A percentile compares a stretch with the other conserved stretches of the same genome.
phyloP scores from a whole-genome alignment of 2,329 filamentous ascomycete genomes.

The Emmonsia crescens region DNA sequence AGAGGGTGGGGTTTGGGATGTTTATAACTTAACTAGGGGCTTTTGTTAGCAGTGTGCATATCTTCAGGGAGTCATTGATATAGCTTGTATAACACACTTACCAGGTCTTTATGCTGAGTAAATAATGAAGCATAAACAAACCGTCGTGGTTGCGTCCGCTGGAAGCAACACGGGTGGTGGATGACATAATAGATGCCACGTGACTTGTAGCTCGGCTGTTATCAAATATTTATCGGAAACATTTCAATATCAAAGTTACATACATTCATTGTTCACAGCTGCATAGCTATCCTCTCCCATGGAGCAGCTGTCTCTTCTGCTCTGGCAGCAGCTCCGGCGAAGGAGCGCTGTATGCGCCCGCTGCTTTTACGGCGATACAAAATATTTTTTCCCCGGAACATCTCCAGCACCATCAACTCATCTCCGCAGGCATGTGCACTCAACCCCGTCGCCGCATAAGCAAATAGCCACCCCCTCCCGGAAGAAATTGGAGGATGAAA shows the following conservation, averaged over 20 bases:
- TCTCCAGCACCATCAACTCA: neutral
- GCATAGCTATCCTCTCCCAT: neutral
- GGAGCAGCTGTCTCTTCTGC: constrained; percentile 6
- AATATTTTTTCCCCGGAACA: neutral
- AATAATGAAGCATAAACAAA: neutral
- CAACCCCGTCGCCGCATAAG: neutral
- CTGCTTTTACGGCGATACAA: constrained; percentile 3
- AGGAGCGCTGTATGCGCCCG: constrained; percentile 1
- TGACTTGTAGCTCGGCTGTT: neutral
- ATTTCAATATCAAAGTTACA: neutral
- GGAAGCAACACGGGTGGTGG: constrained; percentile 12
- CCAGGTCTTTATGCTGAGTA: neutral
- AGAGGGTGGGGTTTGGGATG: constrained; percentile 14
- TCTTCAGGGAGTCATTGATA: neutral
- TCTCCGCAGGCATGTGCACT: neutral
- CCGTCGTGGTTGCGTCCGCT: neutral
- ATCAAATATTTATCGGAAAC: too few species aligned
- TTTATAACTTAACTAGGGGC: constrained; percentile 14
- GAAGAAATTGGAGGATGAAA: neutral
- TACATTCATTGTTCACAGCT: neutral
- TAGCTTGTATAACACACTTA: neutral
- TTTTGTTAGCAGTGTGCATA: neutral
- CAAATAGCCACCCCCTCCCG: neutral
- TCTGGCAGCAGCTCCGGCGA: neutral
- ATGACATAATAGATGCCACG: constrained; percentile 26